Evolutionary conservation across 2,329 filamentous ascomycete genomes (phyloP).

Genomic region (Cercospora zeae-maydis): DNA sequence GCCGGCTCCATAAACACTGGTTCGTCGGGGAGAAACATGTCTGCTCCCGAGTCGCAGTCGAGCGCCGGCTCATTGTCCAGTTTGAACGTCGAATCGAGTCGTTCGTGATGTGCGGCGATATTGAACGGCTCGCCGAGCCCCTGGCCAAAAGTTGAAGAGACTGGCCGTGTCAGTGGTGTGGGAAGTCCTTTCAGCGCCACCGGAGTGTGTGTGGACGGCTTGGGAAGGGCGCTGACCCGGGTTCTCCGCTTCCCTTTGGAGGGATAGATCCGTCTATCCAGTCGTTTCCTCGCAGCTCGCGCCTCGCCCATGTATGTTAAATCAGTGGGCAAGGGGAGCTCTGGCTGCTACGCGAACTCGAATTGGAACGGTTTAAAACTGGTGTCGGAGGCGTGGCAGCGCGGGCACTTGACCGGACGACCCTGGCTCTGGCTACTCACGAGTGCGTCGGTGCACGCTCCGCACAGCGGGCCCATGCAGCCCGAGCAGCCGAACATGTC

Average conservation of each 20-base stretch:
- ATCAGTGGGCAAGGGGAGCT: slow-evolving; percentile 14
- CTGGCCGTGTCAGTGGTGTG: slow-evolving; percentile 12
- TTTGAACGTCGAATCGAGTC: slow-evolving; percentile 10
- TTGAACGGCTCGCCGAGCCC: slow-evolving; percentile 12
- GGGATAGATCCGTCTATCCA: slow-evolving; percentile 13
- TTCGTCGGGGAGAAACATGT: slow-evolving; percentile 6
- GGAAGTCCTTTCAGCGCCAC: slow-evolving; percentile 11
- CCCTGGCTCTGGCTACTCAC: slow-evolving; percentile 69
- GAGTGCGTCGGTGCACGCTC: slow-evolving; percentile 78
- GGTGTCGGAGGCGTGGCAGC: slow-evolving; percentile 73
- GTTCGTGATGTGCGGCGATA: slow-evolving; percentile 7
- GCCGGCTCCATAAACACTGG: slow-evolving; percentile 8
- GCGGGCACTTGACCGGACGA: slow-evolving; percentile 67
- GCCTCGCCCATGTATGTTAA: slow-evolving; percentile 14
- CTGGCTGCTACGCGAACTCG: slow-evolving; percentile 62
- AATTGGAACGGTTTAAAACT: slow-evolving; percentile 82
- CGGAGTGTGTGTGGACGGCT: slow-evolving; percentile 5
- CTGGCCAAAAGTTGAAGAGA: slow-evolving; percentile 14
- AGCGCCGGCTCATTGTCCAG: slow-evolving; percentile 3
- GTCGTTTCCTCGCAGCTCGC: slow-evolving; percentile 17
- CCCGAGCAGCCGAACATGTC: slow-evolving; percentile 93
- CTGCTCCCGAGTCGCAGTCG: not conserved
- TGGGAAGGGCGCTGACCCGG: slow-evolving; percentile 4
- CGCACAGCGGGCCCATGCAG: slow-evolving; percentile 90
- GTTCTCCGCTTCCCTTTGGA: slow-evolving; percentile 2